Evolutionary conservation across 2,329 filamentous ascomycete genomes (phyloP).

Genomic region (Hypoxylon sp.): DNA sequence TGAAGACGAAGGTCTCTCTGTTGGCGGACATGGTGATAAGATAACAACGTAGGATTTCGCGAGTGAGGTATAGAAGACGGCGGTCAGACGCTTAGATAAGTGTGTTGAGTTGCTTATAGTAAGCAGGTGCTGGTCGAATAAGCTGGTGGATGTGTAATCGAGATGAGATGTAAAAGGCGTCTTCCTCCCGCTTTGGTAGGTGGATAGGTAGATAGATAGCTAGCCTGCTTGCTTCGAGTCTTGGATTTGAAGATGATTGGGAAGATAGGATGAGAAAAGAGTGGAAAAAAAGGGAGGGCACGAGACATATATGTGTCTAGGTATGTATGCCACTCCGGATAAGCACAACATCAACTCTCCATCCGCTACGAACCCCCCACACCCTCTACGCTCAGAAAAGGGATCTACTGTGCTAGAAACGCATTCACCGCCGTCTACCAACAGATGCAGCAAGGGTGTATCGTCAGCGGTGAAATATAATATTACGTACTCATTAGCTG

Average conservation of each 20-base stretch:
- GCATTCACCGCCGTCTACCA: conserved; percentile 39
- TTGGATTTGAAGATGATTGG: conserved; percentile 10
- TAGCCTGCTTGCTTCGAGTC: conserved; percentile 10
- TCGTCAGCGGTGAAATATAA: conserved; percentile 37
- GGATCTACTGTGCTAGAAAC: conserved; percentile 34
- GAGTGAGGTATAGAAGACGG: conserved; percentile 8
- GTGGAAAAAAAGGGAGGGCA: conserved; percentile 25
- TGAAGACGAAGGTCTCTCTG: conserved; percentile 26
- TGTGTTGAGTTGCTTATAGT: conserved; percentile 19
- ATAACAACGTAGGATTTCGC: conserved; percentile 8
- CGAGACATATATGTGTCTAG: conserved; percentile 40
- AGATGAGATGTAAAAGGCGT: conserved; percentile 19
- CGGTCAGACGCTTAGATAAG: conserved; percentile 30
- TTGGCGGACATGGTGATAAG: conserved; percentile 26
- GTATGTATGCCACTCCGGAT: conserved; percentile 21
- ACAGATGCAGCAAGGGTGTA: conserved; percentile 36
- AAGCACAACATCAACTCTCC: conserved; percentile 22
- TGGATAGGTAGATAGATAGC: conserved; percentile 6
- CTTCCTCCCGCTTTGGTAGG: conserved; percentile 30
- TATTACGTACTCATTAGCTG: conserved; percentile 29
- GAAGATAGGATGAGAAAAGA: conserved; percentile 6
- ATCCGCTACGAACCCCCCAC: conserved; percentile 34
- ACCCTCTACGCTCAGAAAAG: conserved; percentile 31
- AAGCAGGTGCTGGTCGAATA: conserved; percentile 5
- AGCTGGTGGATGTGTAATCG: conserved; percentile 5